Evolutionary conservation across 2,329 filamentous ascomycete genomes (phyloP).

Genomic region (Fusarium acutatum): DNA sequence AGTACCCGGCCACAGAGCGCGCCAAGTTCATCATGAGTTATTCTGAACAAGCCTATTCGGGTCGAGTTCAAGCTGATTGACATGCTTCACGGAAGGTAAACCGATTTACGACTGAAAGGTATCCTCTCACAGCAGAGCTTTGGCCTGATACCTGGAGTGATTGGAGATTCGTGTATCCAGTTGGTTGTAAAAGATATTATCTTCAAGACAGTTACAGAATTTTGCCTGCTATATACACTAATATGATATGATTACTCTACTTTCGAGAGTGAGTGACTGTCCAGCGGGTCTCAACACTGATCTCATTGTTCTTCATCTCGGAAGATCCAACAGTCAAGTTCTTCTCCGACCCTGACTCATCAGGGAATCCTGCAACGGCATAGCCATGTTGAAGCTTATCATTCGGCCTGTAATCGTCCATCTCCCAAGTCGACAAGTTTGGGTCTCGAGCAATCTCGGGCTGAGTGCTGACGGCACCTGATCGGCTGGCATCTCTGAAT

Average conservation of each 20-base stretch:
- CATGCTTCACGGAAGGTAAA: fast-evolving
- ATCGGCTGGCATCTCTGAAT: slow-evolving; percentile 31
- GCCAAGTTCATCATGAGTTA: not conserved
- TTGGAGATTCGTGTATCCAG: not conserved
- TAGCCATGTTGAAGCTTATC: slow-evolving; percentile 24
- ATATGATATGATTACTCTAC: not conserved
- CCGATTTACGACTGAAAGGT: not conserved
- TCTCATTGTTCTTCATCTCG: slow-evolving; percentile 14
- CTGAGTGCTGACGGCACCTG: slow-evolving; percentile 20
- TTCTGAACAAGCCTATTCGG: not conserved
- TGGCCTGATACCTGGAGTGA: not conserved
- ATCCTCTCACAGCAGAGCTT: no score
- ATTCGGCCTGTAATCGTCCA: slow-evolving; percentile 32
- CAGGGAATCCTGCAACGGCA: slow-evolving; percentile 10
- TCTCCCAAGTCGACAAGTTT: slow-evolving; percentile 35
- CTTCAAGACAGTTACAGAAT: not conserved
- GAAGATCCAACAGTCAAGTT: slow-evolving; percentile 31
- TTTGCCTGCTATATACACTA: not conserved
- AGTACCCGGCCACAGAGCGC: not conserved
- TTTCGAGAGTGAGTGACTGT: slow-evolving; percentile 29
- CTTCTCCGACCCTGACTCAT: slow-evolving; percentile 40
- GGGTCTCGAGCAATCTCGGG: slow-evolving; percentile 1
- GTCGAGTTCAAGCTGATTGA: not conserved
- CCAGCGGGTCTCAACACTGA: slow-evolving; percentile 38
- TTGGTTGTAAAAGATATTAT: not conserved